Evolutionary conservation across 2,329 filamentous ascomycete species (phyloP).

Genomic region (Phaeosphaeriaceae sp.): DNA sequence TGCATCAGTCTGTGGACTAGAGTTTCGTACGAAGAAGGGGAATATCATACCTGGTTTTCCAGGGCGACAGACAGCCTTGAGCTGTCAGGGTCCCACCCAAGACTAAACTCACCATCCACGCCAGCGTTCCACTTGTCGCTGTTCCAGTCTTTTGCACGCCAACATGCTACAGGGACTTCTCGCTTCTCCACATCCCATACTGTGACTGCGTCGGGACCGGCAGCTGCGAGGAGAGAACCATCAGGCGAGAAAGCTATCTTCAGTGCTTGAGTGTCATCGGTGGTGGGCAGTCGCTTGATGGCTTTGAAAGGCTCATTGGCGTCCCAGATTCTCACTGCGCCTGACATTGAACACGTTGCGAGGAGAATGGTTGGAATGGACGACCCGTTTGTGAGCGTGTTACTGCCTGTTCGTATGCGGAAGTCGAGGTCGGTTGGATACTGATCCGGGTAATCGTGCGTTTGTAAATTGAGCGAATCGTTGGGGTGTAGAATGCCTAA

Average conservation of each 20-base stretch:
- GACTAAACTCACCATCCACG: slow-evolving; percentile 43
- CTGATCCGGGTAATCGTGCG: slow-evolving; percentile 40
- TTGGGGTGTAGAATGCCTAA: slow-evolving; percentile 47
- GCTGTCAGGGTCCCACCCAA: slow-evolving; percentile 50
- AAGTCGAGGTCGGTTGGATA: slow-evolving; percentile 52
- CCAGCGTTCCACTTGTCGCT: slow-evolving; percentile 40
- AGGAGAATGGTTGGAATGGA: slow-evolving; percentile 40
- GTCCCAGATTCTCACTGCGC: slow-evolving; percentile 51
- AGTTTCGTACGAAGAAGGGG: background rate
- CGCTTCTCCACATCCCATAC: slow-evolving; percentile 52
- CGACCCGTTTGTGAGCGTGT: slow-evolving; percentile 22
- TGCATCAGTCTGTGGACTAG: slow-evolving; percentile 8
- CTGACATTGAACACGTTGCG: slow-evolving; percentile 51
- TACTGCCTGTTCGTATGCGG: slow-evolving; percentile 32
- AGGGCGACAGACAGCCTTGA: slow-evolving; percentile 47
- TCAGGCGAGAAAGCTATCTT: slow-evolving; percentile 55
- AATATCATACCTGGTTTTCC: slow-evolving; percentile 43
- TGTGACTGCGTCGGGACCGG: slow-evolving; percentile 52
- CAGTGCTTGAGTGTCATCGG: slow-evolving; percentile 45
- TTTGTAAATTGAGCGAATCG: slow-evolving; percentile 40
- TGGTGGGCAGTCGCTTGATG: slow-evolving; percentile 36
- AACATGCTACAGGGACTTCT: slow-evolving; percentile 44
- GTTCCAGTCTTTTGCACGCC: slow-evolving; percentile 39
- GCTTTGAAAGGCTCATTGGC: slow-evolving; percentile 44
- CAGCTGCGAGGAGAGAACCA: slow-evolving; percentile 52